These are phyloP conservation scores for Coleophoma eucalyptorum DNA, from an alignment of 2,329 filamentous ascomycete species.

Conservation along the genomic window DNA sequence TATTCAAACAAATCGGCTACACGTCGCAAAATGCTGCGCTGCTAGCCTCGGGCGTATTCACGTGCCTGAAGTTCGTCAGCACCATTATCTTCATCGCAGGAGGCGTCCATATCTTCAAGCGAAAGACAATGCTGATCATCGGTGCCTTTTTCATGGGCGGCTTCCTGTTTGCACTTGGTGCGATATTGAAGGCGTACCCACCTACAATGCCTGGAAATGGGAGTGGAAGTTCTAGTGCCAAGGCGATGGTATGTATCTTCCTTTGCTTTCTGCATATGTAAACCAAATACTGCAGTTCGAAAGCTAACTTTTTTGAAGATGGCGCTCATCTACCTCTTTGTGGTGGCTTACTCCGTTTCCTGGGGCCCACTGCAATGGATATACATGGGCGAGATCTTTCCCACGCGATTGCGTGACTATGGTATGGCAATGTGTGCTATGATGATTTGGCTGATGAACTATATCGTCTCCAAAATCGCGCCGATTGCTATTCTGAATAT, in stretches of 20 bases:
- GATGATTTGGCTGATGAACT: slow-evolving; percentile 48
- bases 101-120: slow-evolving; percentile 40
- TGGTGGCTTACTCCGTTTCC: slow-evolving; percentile 39
- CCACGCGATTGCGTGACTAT: slow-evolving; percentile 40
- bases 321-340: slow-evolving; percentile 14
- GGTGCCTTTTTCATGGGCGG: slow-evolving; percentile 45
- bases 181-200: slow-evolving; percentile 40
- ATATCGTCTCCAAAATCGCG: slow-evolving; percentile 42
- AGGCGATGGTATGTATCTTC: too few relatives aligned
- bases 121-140: slow-evolving; percentile 39
- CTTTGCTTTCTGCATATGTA: too few relatives aligned
- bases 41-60: slow-evolving; percentile 9
- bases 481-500: slow-evolving; percentile 45
- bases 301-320: background rate
- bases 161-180: slow-evolving; percentile 47
- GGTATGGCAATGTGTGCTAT: slow-evolving; percentile 44
- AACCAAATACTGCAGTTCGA: too few relatives aligned
- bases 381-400: slow-evolving; percentile 46
- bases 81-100: slow-evolving; percentile 5
- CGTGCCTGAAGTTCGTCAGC: slow-evolving; percentile 5
- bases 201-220: slow-evolving; percentile 3
- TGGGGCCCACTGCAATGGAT: slow-evolving; percentile 49
- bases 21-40: slow-evolving; percentile 5
- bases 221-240: too few relatives aligned
- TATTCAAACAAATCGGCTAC: slow-evolving; percentile 10